Conservation (phyloP, 108 stramenopile genomes). For the Licmophora abbreviata region DNA sequence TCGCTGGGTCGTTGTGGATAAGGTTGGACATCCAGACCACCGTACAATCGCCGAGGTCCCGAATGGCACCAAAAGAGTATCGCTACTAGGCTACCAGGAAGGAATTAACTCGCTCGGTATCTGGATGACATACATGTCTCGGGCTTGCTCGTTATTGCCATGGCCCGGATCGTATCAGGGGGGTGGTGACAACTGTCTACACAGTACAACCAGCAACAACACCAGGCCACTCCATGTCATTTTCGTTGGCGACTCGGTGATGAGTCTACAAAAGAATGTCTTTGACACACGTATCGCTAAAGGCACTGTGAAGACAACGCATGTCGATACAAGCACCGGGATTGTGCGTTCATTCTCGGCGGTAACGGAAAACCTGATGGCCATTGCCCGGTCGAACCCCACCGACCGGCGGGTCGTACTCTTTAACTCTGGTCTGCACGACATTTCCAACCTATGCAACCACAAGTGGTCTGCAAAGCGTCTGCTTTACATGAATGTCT, state of each 20-base stretch:
- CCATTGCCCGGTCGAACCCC: too few relatives aligned
- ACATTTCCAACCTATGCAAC: slow-evolving; percentile 61
- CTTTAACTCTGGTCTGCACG: slow-evolving; percentile 73
- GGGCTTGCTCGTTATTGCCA: slow-evolving; percentile 30
- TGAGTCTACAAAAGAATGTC: slow-evolving; percentile 60
- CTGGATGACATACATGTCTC: slow-evolving; percentile 31
- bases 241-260: slow-evolving; percentile 72
- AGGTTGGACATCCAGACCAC: slow-evolving; percentile 19
- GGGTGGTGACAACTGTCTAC: too few relatives aligned
- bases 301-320: slow-evolving; percentile 8
- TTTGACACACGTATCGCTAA: slow-evolving; percentile 11
- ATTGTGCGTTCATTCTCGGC: slow-evolving; percentile 13
- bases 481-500: slow-evolving; percentile 13
- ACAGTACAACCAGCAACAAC: too few relatives aligned
- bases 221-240: too few relatives aligned
- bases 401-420: slow-evolving; percentile 34
- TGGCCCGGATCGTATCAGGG: too few relatives aligned
- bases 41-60: too few relatives aligned
- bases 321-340: slow-evolving; percentile 30
- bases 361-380: slow-evolving; percentile 13
- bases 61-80: too few relatives aligned
- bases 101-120: slow-evolving; percentile 56
- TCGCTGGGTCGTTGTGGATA: slow-evolving; percentile 34
- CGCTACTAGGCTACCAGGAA: slow-evolving; percentile 37
- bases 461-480: slow-evolving; percentile 22